A percentile compares a stretch with the other conserved stretches of the same genome.
Evolutionary conservation across 805 yeast genomes (phyloP).

Genomic region (Starmerella khaoyaiensis): DNA sequence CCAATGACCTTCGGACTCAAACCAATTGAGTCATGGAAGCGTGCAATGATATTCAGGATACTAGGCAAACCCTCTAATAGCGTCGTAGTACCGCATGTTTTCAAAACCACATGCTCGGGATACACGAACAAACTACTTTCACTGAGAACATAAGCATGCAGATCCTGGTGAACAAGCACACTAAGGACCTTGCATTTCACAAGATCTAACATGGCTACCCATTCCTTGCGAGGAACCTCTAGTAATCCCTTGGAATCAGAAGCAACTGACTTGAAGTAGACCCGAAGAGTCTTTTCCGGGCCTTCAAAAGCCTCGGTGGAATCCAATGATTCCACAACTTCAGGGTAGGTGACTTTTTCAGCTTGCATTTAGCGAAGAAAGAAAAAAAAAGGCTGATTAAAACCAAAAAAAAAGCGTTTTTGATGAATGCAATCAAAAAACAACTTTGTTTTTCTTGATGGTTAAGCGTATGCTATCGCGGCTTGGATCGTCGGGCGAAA

Average conservation of each 20-base stretch:
- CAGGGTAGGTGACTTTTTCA: slow-evolving; percentile 53
- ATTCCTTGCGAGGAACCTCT: slow-evolving; percentile 47
- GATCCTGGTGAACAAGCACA: slow-evolving; percentile 43
- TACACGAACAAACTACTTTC: slow-evolving; percentile 87
- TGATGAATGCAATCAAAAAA: background rate
- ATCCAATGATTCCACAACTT: slow-evolving; percentile 63
- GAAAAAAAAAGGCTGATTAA: slow-evolving; percentile 9
- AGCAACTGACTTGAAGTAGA: slow-evolving; percentile 63
- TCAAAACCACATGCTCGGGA: slow-evolving; percentile 69
- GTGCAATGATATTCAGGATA: slow-evolving; percentile 40
- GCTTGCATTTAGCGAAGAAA: slow-evolving; percentile 15
- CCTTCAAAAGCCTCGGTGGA: slow-evolving; percentile 93
- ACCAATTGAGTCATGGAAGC: slow-evolving; percentile 18
- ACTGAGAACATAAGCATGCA: slow-evolving; percentile 77
- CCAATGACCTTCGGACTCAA: slow-evolving; percentile 24
- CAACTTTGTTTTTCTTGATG: slow-evolving; percentile 11
- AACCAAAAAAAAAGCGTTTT: slow-evolving; percentile 12
- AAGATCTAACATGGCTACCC: slow-evolving; percentile 62
- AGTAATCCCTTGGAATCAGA: slow-evolving; percentile 37
- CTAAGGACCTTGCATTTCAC: slow-evolving; percentile 86
- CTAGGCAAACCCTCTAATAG: slow-evolving; percentile 63
- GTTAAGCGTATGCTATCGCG: too few species aligned
- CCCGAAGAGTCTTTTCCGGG: slow-evolving; percentile 83
- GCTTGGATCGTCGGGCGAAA: too few species aligned
- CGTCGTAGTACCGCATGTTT: slow-evolving; percentile 95